These are phyloP conservation scores for Calcarisporium arbuscula DNA, from an alignment of 2,329 filamentous ascomycete genomes.

Conservation along the genomic window DNA sequence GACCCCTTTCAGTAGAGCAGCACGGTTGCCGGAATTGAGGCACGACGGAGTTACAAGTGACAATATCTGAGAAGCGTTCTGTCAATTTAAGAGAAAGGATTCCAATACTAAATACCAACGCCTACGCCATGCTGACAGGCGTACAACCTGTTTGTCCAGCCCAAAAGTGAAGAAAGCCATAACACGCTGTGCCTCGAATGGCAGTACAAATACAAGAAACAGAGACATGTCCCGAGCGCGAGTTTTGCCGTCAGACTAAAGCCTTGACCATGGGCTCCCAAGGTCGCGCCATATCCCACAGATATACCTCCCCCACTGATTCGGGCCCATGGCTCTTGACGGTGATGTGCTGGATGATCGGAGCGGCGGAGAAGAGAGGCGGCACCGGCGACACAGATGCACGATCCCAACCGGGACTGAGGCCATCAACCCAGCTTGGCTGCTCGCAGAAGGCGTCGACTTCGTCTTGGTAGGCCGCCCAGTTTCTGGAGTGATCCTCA, in stretches of 20 bases:
- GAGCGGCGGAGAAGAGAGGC: slow-evolving; percentile 19
- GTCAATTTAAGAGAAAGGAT: slow-evolving; percentile 3
- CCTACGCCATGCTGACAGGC: not conserved
- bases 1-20: slow-evolving; percentile 8
- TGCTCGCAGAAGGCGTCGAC: slow-evolving; percentile 28
- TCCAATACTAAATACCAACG: not conserved
- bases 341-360: slow-evolving; percentile 28
- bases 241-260: no score
- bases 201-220: not conserved
- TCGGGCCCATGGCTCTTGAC: slow-evolving; percentile 28
- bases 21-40: slow-evolving; percentile 5
- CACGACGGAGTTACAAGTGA: slow-evolving; percentile 3
- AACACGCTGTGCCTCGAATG: no score
- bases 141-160: not conserved
- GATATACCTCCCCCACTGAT: slow-evolving; percentile 28
- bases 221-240: not conserved
- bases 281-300: slow-evolving; percentile 33
- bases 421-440: slow-evolving; percentile 18
- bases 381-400: slow-evolving; percentile 17
- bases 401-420: slow-evolving; percentile 21
- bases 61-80: slow-evolving; percentile 8
- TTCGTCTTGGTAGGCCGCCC: slow-evolving; percentile 23
- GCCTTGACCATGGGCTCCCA: slow-evolving; percentile 39
- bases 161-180: no score
- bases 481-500: slow-evolving; percentile 27